phyloP scores from a whole-genome alignment of 257 asterid species.

The Echites panduratus region DNA sequence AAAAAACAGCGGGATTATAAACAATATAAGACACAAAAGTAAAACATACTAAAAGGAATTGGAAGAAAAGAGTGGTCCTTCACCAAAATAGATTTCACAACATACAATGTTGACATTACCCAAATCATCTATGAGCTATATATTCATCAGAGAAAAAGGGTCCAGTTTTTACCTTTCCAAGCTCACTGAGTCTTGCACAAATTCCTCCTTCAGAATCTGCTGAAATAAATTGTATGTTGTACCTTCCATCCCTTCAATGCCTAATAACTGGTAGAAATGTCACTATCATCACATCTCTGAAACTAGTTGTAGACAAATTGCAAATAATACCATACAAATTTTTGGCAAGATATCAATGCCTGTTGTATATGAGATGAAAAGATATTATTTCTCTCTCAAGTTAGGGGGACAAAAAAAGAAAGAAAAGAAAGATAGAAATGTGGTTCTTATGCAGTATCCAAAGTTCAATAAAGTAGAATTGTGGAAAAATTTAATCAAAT shows the following conservation, averaged over 20 bases:
- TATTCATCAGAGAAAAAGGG: constrained; percentile 14
- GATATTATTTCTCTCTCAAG: neutral
- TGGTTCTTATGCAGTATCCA: neutral
- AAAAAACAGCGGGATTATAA: neutral
- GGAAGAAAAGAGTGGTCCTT: neutral
- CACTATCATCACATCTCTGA: neutral
- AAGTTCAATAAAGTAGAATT: neutral
- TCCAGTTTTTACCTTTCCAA: constrained; percentile 57
- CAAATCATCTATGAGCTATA: neutral
- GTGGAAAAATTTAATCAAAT: neutral
- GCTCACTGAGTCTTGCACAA: constrained; percentile 72
- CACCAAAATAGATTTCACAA: neutral
- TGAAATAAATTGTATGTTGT: constrained; percentile 32
- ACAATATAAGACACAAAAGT: neutral
- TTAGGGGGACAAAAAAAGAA: neutral
- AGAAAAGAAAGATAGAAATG: neutral
- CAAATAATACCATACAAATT: neutral
- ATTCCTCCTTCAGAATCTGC: constrained; percentile 67
- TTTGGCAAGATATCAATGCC: neutral
- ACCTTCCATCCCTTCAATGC: constrained; percentile 37
- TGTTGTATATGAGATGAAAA: neutral
- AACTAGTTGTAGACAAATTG: neutral
- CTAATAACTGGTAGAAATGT: constrained; percentile 15
- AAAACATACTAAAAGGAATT: neutral
- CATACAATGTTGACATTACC: neutral